Evolutionary conservation across 331 rosid species (phyloP), one percentile per base, ranked within the genome.

Genomic region (Rhamnella rubrinervis): DNA sequence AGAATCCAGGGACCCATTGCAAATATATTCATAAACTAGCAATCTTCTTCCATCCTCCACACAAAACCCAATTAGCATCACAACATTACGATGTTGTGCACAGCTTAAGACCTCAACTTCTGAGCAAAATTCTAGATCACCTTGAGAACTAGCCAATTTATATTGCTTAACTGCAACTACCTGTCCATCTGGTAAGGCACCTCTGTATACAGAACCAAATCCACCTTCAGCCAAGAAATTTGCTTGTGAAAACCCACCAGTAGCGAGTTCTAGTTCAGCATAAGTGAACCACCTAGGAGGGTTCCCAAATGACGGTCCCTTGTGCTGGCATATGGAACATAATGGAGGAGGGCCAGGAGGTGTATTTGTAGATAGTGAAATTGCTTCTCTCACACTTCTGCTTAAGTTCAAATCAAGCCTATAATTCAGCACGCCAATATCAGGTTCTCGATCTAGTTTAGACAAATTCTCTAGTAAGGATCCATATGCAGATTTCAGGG

Each of bases 191-290:
- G 84, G 77, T 61, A 95, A 82, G 35, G 84, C 74, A 11, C 99
- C 99, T 6, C 89, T 89, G 80, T 91, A 93, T n/a, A 95, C 96
- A 6, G 99, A 91, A 59, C 99, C 99, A 77, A 83, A 95, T 63
- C 99, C 99, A 61, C 99, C 99, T 89, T 95, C 97, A 6, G 99
- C 99, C 87, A 95, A 85, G 81, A 95, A 91, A 78, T 95, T 95
- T 39, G 74, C 86, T 66, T 70, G 86, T 2, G 99, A 89, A 86
- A 95, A 95, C 10, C 97, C 93, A 63, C 89, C 78, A 0, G 99
- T 95, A 70, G 99, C 99, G 44, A 85, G 79, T 66, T 91, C 96
- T 62, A 95, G 84, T 75, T 95, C 96, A 0, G 84, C 81, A 78
- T 74, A 95, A 39, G 91, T 86, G 85, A 95, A 95, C 99, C 96